Evolutionary conservation across 1,284 basidiomycete species (phyloP).

Genomic region (Ceratorhiza oryzae-sativae): DNA sequence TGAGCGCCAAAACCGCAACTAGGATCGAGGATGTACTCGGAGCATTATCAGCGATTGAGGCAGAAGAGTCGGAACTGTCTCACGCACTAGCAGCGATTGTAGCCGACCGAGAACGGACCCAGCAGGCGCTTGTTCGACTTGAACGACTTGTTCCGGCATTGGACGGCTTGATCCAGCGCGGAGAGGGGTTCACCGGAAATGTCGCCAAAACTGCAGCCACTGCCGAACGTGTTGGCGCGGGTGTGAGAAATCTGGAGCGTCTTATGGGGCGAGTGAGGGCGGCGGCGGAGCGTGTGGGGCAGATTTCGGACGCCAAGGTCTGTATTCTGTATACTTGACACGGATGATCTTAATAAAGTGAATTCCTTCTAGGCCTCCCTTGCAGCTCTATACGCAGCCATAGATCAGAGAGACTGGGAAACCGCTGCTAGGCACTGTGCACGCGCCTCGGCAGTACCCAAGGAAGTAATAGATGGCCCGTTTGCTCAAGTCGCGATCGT

Average conservation of each 20-base stretch:
- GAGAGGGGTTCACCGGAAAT: slow-evolving; percentile 62
- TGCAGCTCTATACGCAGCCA: slow-evolving; percentile 73
- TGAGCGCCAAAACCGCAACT: slow-evolving; percentile 26
- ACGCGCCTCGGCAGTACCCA: slow-evolving; percentile 84
- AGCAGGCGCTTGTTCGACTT: slow-evolving; percentile 68
- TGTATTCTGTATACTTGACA: slow-evolving; percentile 40
- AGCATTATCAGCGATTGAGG: slow-evolving; percentile 24
- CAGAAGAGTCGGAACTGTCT: slow-evolving; percentile 32
- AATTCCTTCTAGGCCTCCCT: slow-evolving; percentile 71
- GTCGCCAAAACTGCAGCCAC: slow-evolving; percentile 78
- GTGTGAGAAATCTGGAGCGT: slow-evolving; percentile 86
- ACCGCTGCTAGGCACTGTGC: slow-evolving; percentile 90
- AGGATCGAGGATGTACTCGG: slow-evolving; percentile 37
- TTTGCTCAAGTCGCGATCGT: slow-evolving; percentile 92
- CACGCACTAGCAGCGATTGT: slow-evolving; percentile 25
- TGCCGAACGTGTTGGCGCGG: slow-evolving; percentile 88
- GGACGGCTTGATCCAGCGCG: slow-evolving; percentile 67
- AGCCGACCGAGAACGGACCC: slow-evolving; percentile 60
- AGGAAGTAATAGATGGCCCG: slow-evolving; percentile 76
- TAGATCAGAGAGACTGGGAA: slow-evolving; percentile 93
- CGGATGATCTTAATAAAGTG: slow-evolving; percentile 18
- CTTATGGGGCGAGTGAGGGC: slow-evolving; percentile 88
- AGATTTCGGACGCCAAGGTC: slow-evolving; percentile 91
- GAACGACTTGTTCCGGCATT: slow-evolving; percentile 69
- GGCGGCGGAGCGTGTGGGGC: slow-evolving; percentile 82